A percentile compares a stretch with the other conserved stretches of the same genome.
These are phyloP conservation scores for Diaporthe eres DNA, from an alignment of 2,329 filamentous ascomycete genomes.

Conservation along the genomic window DNA sequence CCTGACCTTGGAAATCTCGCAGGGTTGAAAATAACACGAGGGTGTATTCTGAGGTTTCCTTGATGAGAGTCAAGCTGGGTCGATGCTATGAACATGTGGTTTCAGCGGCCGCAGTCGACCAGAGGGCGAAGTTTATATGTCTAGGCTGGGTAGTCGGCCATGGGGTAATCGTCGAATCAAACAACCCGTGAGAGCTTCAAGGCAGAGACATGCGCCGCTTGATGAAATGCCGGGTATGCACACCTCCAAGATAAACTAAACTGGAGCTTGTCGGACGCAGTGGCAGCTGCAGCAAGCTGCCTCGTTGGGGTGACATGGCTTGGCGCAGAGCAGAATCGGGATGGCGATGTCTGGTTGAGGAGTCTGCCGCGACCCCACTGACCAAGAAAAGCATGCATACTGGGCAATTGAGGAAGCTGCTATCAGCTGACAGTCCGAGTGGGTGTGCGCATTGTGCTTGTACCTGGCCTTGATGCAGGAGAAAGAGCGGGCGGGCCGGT, in stretches of 20 bases:
- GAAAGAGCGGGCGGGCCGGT: neutral
- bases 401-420: neutral
- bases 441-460: neutral
- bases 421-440: neutral
- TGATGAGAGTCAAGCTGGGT: neutral
- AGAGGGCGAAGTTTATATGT: neutral
- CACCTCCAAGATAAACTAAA: too few species aligned
- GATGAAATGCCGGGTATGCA: neutral
- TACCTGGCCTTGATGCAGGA: neutral
- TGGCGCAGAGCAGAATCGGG: neutral
- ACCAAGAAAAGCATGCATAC: neutral
- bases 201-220: neutral
- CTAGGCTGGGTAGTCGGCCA: neutral
- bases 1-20: conserved; percentile 2
- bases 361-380: neutral
- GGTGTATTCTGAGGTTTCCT: neutral
- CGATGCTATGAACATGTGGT: neutral
- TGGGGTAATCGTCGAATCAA: neutral
- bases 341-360: neutral
- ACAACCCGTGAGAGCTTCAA: neutral
- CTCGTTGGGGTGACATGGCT: neutral
- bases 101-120: too few species aligned
- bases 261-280: neutral
- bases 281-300: neutral
- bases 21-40: neutral